Conservation (phyloP, 2,329 filamentous ascomycete species). For the Fusarium phyllophilum region DNA sequence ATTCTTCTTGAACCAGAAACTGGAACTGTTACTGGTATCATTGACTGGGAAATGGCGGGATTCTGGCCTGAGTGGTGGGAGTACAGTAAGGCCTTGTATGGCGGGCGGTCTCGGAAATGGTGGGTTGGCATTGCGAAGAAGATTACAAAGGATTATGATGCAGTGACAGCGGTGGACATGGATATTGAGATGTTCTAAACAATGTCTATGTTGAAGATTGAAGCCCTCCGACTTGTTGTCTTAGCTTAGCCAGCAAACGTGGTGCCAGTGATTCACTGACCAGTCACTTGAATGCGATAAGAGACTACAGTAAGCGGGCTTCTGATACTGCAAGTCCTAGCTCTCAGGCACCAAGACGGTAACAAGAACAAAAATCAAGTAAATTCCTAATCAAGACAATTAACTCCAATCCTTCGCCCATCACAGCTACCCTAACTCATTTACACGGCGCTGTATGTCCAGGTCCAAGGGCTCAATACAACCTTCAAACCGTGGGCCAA, state of each 20-base stretch:
- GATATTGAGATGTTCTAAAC: not conserved
- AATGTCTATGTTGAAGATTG: too few relatives aligned
- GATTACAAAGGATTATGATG: not conserved
- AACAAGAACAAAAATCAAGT: not conserved
- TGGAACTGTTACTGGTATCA: slow-evolving; percentile 13
- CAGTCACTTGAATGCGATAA: too few relatives aligned
- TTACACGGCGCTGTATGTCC: not conserved
- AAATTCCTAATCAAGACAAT: not conserved
- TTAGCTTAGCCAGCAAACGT: too few relatives aligned
- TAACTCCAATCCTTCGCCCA: not conserved
- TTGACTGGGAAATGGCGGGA: slow-evolving; percentile 45
- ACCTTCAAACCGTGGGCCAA: rapidly evolving
- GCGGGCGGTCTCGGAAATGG: slow-evolving; percentile 28
- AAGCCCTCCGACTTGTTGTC: too few relatives aligned
- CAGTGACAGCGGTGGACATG: not conserved
- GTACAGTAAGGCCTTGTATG: slow-evolving; percentile 41
- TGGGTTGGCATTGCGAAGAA: not conserved
- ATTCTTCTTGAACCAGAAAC: slow-evolving; percentile 26
- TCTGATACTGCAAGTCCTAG: too few relatives aligned
- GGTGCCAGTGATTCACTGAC: too few relatives aligned
- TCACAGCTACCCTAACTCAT: not conserved
- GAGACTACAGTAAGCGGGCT: not conserved
- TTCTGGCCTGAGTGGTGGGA: slow-evolving; percentile 49
- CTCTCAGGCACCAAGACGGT: not conserved
- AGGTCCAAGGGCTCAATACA: not conserved